These are phyloP conservation scores for Haematococcus sp. DNA, from an alignment of 139 green algal genomes.

Conservation along the genomic window DNA sequence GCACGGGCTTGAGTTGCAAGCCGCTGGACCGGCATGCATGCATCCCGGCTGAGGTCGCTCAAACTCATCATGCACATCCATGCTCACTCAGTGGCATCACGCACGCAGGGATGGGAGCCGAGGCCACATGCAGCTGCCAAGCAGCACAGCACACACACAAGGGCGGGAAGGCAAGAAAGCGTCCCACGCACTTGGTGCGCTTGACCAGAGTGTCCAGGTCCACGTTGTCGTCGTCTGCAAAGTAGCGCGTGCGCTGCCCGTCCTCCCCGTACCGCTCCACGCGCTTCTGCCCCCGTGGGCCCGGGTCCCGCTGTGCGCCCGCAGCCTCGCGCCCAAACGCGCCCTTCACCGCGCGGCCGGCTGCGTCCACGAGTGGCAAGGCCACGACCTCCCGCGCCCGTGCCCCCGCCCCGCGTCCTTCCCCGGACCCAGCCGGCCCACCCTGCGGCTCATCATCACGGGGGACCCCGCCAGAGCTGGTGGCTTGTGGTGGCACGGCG, in stretches of 20 bases:
- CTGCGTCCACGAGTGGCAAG: slow-evolving; percentile 8
- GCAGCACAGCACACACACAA: slow-evolving; percentile 3
- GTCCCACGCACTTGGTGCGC: slow-evolving; percentile 57
- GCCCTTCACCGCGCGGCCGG: not conserved
- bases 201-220: slow-evolving; percentile 76
- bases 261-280: slow-evolving; percentile 10
- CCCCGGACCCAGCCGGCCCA: not conserved
- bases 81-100: not conserved
- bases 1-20: too few relatives aligned
- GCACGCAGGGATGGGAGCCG: not conserved
- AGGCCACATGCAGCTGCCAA: not conserved
- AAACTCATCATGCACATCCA: not conserved
- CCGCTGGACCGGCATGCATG: too few relatives aligned
- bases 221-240: slow-evolving; percentile 79
- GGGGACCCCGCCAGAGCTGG: not conserved
- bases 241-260: slow-evolving; percentile 60
- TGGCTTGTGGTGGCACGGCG: not conserved
- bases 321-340: slow-evolving; percentile 79
- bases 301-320: slow-evolving; percentile 2
- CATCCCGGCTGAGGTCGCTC: not conserved
- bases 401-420: not conserved
- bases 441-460: not conserved
- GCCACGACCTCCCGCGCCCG: slow-evolving; percentile 6
- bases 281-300: not conserved
- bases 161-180: too few relatives aligned